Conservation (phyloP, 2,329 filamentous ascomycete genomes). For the Colletotrichum agaves region DNA sequence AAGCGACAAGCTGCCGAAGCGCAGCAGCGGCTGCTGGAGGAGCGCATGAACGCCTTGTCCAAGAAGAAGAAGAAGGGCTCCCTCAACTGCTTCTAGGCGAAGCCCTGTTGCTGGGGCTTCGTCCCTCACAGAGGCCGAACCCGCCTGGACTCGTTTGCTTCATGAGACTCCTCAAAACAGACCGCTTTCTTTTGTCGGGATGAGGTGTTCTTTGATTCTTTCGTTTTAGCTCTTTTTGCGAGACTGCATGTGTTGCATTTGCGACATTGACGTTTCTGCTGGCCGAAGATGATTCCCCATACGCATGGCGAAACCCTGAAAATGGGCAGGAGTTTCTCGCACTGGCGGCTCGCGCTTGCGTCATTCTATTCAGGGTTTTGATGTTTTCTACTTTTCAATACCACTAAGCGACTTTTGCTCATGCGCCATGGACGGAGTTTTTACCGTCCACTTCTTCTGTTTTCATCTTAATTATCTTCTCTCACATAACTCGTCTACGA, state of each 20-base stretch:
- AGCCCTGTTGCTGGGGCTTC: constrained; percentile 38
- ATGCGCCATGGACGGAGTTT: constrained; percentile 6
- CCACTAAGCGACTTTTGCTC: constrained; percentile 30
- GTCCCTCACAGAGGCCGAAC: constrained; percentile 1
- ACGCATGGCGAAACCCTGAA: constrained; percentile 36
- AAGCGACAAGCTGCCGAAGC: constrained; percentile 91
- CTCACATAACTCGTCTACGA: constrained; percentile 30
- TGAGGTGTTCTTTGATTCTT: constrained; percentile 20
- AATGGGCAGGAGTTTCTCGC: constrained; percentile 35
- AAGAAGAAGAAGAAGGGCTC: constrained; percentile 95
- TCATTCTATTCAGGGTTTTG: constrained; percentile 17
- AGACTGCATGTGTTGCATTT: constrained; percentile 21
- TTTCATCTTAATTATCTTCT: constrained; percentile 22
- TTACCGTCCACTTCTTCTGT: constrained; percentile 20
- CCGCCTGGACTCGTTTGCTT: constrained; percentile 42
- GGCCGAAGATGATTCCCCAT: constrained; percentile 36
- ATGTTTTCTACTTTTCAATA: constrained; percentile 18
- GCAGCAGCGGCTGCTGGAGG: constrained; percentile 88
- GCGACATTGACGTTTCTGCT: constrained; percentile 30
- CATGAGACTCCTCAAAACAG: background rate
- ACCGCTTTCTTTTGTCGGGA: background rate
- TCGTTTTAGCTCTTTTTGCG: constrained; percentile 32
- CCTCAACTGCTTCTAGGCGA: constrained; percentile 91
- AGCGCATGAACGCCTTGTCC: constrained; percentile 92
- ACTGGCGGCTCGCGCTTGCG: constrained; percentile 32